Evolutionary conservation across 345 rosid species (phyloP).

Genomic region (Carallia pectinifolia): DNA sequence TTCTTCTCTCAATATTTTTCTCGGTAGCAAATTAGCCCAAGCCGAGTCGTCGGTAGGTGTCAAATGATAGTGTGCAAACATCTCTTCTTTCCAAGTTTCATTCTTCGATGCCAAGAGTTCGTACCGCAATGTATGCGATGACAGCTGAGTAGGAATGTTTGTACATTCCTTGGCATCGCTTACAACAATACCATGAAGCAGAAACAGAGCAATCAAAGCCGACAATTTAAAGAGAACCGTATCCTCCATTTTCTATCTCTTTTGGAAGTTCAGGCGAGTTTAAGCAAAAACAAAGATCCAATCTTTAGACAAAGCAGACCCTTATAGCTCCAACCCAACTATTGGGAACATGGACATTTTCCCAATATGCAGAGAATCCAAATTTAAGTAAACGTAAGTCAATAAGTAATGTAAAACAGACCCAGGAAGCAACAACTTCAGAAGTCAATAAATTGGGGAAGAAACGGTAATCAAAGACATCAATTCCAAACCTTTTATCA

Average conservation of each 20-base stretch:
- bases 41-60: conserved; percentile 78
- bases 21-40: conserved; percentile 70
- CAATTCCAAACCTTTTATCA: conserved; percentile 1
- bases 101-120: conserved; percentile 62
- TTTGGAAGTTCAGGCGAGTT: background rate
- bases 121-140: conserved; percentile 72
- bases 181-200: conserved; percentile 25
- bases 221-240: conserved; percentile 8
- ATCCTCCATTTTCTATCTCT: conserved; percentile 28
- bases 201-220: conserved; percentile 13
- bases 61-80: conserved; percentile 78
- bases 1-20: conserved; percentile 65
- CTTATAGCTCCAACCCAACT: background rate
- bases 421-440: conserved; percentile 21
- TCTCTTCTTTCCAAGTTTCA: conserved; percentile 58
- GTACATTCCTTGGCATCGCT: conserved; percentile 75
- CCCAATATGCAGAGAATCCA: background rate
- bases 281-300: background rate
- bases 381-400: background rate
- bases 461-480: background rate
- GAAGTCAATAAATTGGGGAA: background rate
- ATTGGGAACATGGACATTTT: background rate
- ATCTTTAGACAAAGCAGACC: background rate
- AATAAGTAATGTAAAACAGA: background rate
- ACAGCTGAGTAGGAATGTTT: conserved; percentile 49